Percentiles rank a stretch among this genome's conserved stretches.
phyloP scores from a whole-genome alignment of 805 yeast species.

The Candida wancherniae region DNA sequence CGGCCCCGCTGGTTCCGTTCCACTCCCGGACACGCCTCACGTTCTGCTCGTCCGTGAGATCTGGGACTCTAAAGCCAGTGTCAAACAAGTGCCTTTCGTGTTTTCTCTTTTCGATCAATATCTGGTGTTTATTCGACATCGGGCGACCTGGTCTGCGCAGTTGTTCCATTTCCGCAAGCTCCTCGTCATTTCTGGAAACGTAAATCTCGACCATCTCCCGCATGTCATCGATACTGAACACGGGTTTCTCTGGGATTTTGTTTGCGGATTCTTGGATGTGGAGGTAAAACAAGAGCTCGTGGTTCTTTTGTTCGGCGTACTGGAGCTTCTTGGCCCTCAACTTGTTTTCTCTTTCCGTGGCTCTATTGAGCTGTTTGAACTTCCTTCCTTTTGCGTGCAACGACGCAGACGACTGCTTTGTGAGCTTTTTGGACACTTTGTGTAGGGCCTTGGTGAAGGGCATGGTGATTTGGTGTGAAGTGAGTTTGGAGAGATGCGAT shows the following conservation, averaged over 20 bases:
- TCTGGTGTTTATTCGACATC: slow-evolving; percentile 61
- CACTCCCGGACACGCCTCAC: slow-evolving; percentile 62
- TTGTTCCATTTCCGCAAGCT: slow-evolving; percentile 53
- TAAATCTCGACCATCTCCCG: slow-evolving; percentile 56
- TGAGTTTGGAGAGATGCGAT: not conserved
- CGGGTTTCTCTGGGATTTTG: slow-evolving; percentile 15
- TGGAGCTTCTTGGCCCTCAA: slow-evolving; percentile 54
- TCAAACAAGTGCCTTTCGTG: slow-evolving; percentile 57
- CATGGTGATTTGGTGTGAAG: slow-evolving; percentile 33
- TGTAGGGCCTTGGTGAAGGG: slow-evolving; percentile 63
- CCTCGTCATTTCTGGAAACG: slow-evolving; percentile 70
- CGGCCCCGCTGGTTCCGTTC: slow-evolving; percentile 81
- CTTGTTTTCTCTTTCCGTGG: slow-evolving; percentile 79
- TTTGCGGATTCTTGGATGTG: slow-evolving; percentile 50
- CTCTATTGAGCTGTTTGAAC: slow-evolving; percentile 76
- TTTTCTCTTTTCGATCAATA: slow-evolving; percentile 57
- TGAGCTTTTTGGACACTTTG: slow-evolving; percentile 59
- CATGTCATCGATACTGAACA: slow-evolving; percentile 55
- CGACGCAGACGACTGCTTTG: slow-evolving; percentile 46
- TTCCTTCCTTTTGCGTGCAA: slow-evolving; percentile 89
- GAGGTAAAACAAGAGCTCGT: slow-evolving; percentile 53
- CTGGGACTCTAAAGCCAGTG: slow-evolving; percentile 71
- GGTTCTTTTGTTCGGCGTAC: slow-evolving; percentile 54
- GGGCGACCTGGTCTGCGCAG: slow-evolving; percentile 89
- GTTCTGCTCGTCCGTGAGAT: slow-evolving; percentile 54